Percentiles rank a stretch among this genome's conserved stretches.
Conservation (phyloP, 1,284 basidiomycete species). For the Ceratobasidium sp. region DNA sequence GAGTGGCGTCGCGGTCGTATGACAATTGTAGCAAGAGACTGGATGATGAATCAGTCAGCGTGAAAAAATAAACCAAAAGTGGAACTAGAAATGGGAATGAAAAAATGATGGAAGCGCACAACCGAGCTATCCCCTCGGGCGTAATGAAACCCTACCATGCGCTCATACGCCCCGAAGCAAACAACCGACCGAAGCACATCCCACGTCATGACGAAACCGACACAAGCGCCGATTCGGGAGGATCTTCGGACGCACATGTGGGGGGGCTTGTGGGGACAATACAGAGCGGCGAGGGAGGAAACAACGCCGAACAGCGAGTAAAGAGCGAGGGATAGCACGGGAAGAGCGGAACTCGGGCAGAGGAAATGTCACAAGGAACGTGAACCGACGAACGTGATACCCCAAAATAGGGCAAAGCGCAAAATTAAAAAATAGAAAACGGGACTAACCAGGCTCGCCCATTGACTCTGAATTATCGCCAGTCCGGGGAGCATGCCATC, state of each 20-base stretch:
- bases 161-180: slow-evolving; percentile 7
- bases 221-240: slow-evolving; percentile 9
- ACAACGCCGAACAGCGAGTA: slow-evolving; percentile 11
- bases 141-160: slow-evolving; percentile 14
- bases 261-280: neutral
- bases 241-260: slow-evolving; percentile 35
- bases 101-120: slow-evolving; percentile 5
- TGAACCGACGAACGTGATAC: slow-evolving; percentile 28
- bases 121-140: slow-evolving; percentile 13
- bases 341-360: neutral
- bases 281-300: slow-evolving; percentile 21
- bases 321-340: slow-evolving; percentile 11
- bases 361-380: slow-evolving; percentile 14
- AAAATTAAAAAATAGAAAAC: slow-evolving; percentile 49
- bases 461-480: slow-evolving; percentile 55
- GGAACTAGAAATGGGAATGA: neutral
- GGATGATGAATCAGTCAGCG: slow-evolving; percentile 51
- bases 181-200: slow-evolving; percentile 12
- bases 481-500: slow-evolving; percentile 47
- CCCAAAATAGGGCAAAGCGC: slow-evolving; percentile 47
- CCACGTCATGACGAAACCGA: slow-evolving; percentile 1
- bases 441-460: slow-evolving; percentile 53
- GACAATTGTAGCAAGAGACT: slow-evolving; percentile 90
- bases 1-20: slow-evolving; percentile 89
- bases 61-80: slow-evolving; percentile 8